Conservation (phyloP, 1,284 basidiomycete genomes). For the Pyrrhoderma noxium region DNA sequence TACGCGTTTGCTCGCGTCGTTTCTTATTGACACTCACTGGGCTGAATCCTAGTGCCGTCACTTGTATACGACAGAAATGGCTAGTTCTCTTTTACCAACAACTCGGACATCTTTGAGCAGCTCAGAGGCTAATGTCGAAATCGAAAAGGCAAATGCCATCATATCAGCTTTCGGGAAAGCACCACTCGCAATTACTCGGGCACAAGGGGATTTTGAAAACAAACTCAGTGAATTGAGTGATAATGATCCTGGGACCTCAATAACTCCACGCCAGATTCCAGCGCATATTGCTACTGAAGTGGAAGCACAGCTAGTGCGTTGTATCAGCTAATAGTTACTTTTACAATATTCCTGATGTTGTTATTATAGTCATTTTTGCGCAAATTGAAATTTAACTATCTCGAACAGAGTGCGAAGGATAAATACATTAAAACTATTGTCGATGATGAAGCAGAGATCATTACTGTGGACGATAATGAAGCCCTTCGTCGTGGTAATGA, state of each 20-base stretch:
- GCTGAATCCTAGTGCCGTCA: no score
- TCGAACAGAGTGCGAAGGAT: conserved; percentile 83
- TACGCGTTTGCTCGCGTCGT: no score
- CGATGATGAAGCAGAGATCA: conserved; percentile 69
- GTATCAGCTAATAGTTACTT: neutral
- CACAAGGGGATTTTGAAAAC: conserved; percentile 23
- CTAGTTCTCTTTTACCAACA: no score
- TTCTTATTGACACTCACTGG: no score
- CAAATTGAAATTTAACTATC: conserved; percentile 80
- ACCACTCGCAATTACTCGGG: conserved; percentile 22
- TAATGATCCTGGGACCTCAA: conserved; percentile 17
- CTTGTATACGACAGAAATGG: no score
- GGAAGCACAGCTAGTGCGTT: conserved; percentile 39
- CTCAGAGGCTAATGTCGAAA: conserved; percentile 6
- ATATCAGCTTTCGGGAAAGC: conserved; percentile 21
- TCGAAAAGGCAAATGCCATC: conserved; percentile 23
- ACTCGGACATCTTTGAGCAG: conserved; percentile 9
- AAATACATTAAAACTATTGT: conserved; percentile 80
- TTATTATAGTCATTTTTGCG: conserved; percentile 57
- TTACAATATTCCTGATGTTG: neutral
- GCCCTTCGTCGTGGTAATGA: conserved; percentile 53
- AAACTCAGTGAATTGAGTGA: conserved; percentile 16
- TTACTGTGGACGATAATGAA: conserved; percentile 70
- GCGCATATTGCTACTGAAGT: conserved; percentile 41
- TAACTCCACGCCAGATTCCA: conserved; percentile 33